Base-by-base conservation (phyloP, 148 eudicot genomes). In the Cornus controversa region DNA sequence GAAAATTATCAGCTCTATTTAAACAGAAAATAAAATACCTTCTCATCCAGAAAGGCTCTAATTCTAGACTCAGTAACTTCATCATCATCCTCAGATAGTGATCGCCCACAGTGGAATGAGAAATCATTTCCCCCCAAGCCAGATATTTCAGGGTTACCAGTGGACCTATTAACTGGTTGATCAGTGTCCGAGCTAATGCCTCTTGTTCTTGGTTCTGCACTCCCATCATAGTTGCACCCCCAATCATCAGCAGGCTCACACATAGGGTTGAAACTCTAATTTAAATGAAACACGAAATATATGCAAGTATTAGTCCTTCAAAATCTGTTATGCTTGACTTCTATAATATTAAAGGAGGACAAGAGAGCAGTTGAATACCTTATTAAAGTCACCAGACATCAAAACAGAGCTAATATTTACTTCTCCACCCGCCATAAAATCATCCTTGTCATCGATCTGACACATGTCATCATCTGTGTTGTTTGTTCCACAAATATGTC, bases 181-280 rank as follows among this genome's bases (percentile, higher is more conserved):
- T 64, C 58, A 58, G 66, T 64, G 71, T 64, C 67, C 47, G 60
- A 23, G 31, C 42, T 72, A 9, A 22, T 54, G 69, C 67, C 53
- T 72, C 60, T 60, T 77, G 75, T 66, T 72, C 40, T 79, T 80
- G 78, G 76, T 71, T 76, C 81, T 20, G 65, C 77, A 60, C 68
- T 82, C 70, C 73, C 76, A 71, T 64, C 84, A 72, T 70, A 16
- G 62, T 84, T 81, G 83, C 81, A 79, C 40, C 72, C 58, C 85
- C 85, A 83, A 62, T 78, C 83, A 73, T 81, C 84, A 82, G 76
- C 74, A 11, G 90, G 88, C 34, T 85, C 90, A 73, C 71, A 80
- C 78, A 85, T 79, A 18, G 86, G 88, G 65, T 85, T 87, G 71
- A 82, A 84, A 72, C 87, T 87, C 90, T 85, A 70, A 29, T 47